Conservation (phyloP, 2,329 filamentous ascomycete species). For the Chaetoscypha palmicola region DNA sequence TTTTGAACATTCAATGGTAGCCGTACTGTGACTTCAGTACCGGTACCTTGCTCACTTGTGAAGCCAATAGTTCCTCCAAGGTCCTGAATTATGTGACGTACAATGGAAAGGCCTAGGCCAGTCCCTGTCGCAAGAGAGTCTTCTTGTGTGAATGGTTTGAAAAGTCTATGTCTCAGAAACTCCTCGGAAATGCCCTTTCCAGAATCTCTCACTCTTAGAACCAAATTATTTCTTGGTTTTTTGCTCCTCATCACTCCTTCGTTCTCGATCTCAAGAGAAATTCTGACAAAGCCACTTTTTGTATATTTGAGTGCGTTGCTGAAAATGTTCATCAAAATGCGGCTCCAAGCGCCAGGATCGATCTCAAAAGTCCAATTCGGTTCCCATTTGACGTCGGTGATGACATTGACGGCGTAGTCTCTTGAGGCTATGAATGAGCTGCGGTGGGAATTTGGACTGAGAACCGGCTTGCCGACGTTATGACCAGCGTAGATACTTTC, state of each 20-base stretch:
- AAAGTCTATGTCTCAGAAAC: conserved; percentile 52
- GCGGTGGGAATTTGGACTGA: conserved; percentile 21
- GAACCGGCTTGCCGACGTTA: conserved; percentile 20
- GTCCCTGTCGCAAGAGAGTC: conserved; percentile 53
- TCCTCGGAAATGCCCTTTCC: conserved; percentile 58
- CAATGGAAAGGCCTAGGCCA: conserved; percentile 57
- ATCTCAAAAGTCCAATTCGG: conserved; percentile 46
- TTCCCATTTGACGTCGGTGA: conserved; percentile 44
- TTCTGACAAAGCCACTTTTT: conserved; percentile 41
- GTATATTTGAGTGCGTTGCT: conserved; percentile 60
- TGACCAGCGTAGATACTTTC: conserved; percentile 28
- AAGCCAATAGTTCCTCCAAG: conserved; percentile 54
- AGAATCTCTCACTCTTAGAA: conserved; percentile 50
- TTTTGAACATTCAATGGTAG: conserved; percentile 20
- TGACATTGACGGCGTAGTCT: conserved; percentile 35
- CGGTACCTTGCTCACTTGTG: conserved; percentile 43
- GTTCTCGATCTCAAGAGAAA: conserved; percentile 32
- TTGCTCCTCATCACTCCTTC: conserved; percentile 14
- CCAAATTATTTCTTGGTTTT: conserved; percentile 16
- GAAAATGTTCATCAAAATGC: conserved; percentile 54
- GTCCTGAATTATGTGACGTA: conserved; percentile 51
- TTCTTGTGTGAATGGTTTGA: conserved; percentile 57
- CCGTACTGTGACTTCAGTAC: conserved; percentile 41
- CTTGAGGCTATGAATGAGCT: conserved; percentile 10
- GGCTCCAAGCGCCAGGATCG: conserved; percentile 45